Evolutionary conservation across 352 stramenopile species (phyloP).

Genomic region (Globisporangium nodosum): DNA sequence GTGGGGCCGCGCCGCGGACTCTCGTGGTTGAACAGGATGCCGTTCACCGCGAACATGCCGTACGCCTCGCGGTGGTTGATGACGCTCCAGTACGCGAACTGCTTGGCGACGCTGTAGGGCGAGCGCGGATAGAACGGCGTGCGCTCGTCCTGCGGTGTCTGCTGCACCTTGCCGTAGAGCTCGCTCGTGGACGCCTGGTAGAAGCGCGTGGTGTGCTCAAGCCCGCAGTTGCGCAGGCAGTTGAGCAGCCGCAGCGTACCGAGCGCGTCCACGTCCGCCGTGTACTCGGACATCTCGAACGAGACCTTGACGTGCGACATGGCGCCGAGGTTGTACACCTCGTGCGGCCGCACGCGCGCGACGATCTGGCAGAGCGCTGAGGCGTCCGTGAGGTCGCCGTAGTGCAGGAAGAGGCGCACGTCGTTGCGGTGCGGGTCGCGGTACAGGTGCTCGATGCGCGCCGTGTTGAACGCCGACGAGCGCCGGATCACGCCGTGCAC

Average conservation of each 20-base stretch:
- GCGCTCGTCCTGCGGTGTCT: constrained; percentile 94
- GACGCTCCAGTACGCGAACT: constrained; percentile 99
- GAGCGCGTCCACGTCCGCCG: constrained; percentile 95
- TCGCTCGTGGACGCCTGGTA: constrained; percentile 98
- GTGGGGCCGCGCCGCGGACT: constrained; percentile 95
- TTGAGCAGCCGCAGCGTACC: constrained; percentile 96
- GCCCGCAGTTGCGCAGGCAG: constrained; percentile 92
- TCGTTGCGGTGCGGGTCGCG: constrained; percentile 91
- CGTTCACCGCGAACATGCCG: constrained; percentile 93
- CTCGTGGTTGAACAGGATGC: constrained; percentile 99
- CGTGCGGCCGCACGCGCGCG: constrained; percentile 90
- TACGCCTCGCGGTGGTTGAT: constrained; percentile 99
- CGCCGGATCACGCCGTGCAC: constrained; percentile 95
- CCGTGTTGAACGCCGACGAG: constrained; percentile 98
- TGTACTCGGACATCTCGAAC: constrained; percentile 99
- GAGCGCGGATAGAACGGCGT: constrained; percentile 99
- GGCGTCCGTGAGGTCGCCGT: constrained; percentile 97
- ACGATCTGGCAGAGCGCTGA: constrained; percentile 97
- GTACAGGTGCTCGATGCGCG: constrained; percentile 98
- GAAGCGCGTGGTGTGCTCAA: constrained; percentile 71
- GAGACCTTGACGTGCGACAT: constrained; percentile 99
- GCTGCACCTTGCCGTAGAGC: constrained; percentile 97
- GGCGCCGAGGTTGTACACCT: constrained; percentile 99
- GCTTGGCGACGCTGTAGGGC: constrained; percentile 97
- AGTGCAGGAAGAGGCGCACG: constrained; percentile 97